A percentile compares a stretch with the other conserved stretches of the same genome.
phyloP scores from a whole-genome alignment of 192 early-diverging fungal species.

The Backusella westeae region DNA sequence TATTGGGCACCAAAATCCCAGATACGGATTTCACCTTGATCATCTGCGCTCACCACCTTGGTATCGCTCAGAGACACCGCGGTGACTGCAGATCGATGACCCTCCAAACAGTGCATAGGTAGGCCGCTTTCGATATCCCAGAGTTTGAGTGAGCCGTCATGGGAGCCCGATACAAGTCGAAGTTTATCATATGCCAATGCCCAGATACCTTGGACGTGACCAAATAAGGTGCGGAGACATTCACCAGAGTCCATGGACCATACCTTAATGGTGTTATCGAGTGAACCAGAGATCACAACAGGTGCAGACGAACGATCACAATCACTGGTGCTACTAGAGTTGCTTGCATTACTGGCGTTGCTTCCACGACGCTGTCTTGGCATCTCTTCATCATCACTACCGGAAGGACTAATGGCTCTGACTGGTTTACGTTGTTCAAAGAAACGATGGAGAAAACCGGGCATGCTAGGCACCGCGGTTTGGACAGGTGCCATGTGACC shows the following conservation, averaged over 20 bases:
- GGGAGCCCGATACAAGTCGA: constrained; percentile 61
- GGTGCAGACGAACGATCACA: constrained; percentile 27
- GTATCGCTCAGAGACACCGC: constrained; percentile 85
- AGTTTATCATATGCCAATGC: constrained; percentile 78
- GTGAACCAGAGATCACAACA: constrained; percentile 77
- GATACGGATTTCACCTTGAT: constrained; percentile 75
- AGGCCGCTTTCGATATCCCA: constrained; percentile 72
- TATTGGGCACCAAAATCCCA: constrained; percentile 69
- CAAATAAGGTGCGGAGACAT: constrained; percentile 75
- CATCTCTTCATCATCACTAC: not conserved
- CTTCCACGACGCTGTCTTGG: constrained; percentile 19
- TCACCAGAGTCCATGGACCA: constrained; percentile 86
- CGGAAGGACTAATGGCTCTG: not conserved
- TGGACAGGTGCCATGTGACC: constrained; percentile 77
- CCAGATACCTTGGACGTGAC: constrained; percentile 81
- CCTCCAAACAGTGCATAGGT: constrained; percentile 60
- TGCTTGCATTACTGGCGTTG: constrained; percentile 24
- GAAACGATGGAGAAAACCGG: constrained; percentile 35
- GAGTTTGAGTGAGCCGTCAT: constrained; percentile 67
- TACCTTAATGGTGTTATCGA: constrained; percentile 88
- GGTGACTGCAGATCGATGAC: constrained; percentile 67
- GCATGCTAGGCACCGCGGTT: constrained; percentile 32
- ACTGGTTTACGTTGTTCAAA: constrained; percentile 8
- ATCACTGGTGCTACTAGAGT: not conserved
- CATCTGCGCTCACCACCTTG: constrained; percentile 78